phyloP scores from a whole-genome alignment of 2,329 filamentous ascomycete genomes.

The Phaeosphaeriaceae sp. region DNA sequence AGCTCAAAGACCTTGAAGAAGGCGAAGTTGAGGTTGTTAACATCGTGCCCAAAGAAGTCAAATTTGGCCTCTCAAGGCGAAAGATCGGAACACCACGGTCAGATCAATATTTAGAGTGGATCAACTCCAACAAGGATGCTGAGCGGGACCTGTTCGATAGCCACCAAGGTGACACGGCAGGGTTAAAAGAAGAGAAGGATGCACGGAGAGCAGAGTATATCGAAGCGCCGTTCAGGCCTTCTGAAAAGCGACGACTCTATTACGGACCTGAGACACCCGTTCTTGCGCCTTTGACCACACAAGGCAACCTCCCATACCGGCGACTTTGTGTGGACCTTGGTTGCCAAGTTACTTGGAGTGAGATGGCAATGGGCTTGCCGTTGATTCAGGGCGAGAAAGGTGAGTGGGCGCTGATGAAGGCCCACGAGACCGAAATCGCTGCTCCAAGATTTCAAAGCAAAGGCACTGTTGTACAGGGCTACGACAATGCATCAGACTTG shows the following conservation, averaged over 20 bases:
- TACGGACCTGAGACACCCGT: conserved; percentile 93
- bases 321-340: conserved; percentile 88
- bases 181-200: conserved; percentile 48
- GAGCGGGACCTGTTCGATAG: conserved; percentile 44
- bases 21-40: conserved; percentile 74
- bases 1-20: conserved; percentile 51
- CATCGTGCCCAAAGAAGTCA: conserved; percentile 70
- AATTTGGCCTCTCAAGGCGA: conserved; percentile 76
- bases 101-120: conserved; percentile 78
- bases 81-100: conserved; percentile 73
- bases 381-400: conserved; percentile 86
- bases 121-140: conserved; percentile 66
- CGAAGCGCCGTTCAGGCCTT: conserved; percentile 87
- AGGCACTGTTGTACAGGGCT: conserved; percentile 69
- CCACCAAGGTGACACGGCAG: conserved; percentile 41
- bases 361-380: conserved; percentile 95
- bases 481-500: conserved; percentile 82
- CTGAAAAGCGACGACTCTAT: conserved; percentile 92
- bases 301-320: conserved; percentile 94
- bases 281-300: conserved; percentile 92
- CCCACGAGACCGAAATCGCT: conserved; percentile 79
- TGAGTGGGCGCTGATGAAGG: conserved; percentile 95
- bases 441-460: conserved; percentile 71
- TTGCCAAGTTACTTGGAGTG: conserved; percentile 92
- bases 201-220: conserved; percentile 80